Base-by-base conservation (phyloP, 495 filamentous ascomycete species). In the Pyronema domesticum region DNA sequence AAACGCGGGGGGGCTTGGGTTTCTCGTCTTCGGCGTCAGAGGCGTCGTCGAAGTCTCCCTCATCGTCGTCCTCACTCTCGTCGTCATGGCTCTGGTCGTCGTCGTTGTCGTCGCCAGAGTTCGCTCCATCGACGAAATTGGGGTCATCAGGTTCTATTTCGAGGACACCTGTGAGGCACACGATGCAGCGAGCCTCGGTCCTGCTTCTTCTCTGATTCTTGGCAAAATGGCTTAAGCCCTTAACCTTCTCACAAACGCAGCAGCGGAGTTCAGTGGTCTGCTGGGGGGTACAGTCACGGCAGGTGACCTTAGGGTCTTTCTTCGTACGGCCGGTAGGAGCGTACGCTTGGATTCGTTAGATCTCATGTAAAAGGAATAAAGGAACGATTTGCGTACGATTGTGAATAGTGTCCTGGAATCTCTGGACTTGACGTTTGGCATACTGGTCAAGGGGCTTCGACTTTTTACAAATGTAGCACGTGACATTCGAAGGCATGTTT, bases 181-280 rank as follows among this genome's bases (percentile, higher is more conserved):
- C 69, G n/a, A 72, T 58, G 59, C 75, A 80, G 57, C 66, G 73
- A 6, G 75, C 75, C 15, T 54, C 53, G 47, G 78, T 74, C n/a
- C 64, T 68, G 36, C 69, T 68, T 14, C 64, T 64, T 1, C 77
- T 69, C 63, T 81, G 78, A 36, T 62, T 64, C 48, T 74, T 77
- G 3, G 73, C 67, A 56, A 79, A 81, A 0, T 67, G 65, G 1
- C 71, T 66, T 1, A 78, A 55, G 0, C 64, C 64, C 54, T 78
- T 78, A 9, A 60, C 61, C 36, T 65, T 51, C 6, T 67, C 60
- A 55, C 78, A 81, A 45, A 62, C 60, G 18, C 17, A 58, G 58
- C 69, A 71, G 15, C 53, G 54, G 36, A 71, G 55, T 55, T 71
- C 65, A 13, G 54, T 50, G 1, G 61, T 56, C 56, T 68, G 69